Conservation (phyloP, 2,329 filamentous ascomycete genomes). For the Coniochaeta sp. region DNA sequence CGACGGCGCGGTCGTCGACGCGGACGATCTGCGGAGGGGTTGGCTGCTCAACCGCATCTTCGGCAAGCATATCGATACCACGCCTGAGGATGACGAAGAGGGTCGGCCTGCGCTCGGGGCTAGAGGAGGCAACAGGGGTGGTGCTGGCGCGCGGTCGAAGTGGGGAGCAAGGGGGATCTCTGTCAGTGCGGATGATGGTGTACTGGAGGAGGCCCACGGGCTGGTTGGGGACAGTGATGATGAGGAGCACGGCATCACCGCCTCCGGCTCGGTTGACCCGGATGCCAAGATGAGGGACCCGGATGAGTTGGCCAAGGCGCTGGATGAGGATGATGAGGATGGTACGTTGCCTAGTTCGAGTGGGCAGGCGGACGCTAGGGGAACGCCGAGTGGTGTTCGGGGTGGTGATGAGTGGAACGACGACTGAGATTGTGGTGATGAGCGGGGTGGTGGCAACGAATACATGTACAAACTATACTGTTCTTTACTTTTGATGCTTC, state of each 20-base stretch:
- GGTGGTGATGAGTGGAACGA: conserved; percentile 38
- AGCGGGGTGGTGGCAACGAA: not conserved
- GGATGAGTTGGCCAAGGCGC: conserved; percentile 53
- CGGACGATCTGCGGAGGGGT: conserved; percentile 76
- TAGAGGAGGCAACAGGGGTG: conserved; percentile 11
- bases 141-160: conserved; percentile 35
- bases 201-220: conserved; percentile 38
- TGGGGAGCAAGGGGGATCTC: conserved; percentile 61
- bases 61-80: conserved; percentile 46
- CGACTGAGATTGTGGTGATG: conserved; percentile 7
- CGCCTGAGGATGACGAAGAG: conserved; percentile 53
- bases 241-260: conserved; percentile 32
- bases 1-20: conserved; percentile 79
- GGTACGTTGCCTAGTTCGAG: conserved; percentile 24
- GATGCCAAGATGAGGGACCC: conserved; percentile 61
- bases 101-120: conserved; percentile 37
- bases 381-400: conserved; percentile 29
- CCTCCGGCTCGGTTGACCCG: conserved; percentile 36
- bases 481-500: not conserved
- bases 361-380: conserved; percentile 14
- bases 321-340: conserved; percentile 51
- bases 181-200: conserved; percentile 56
- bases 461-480: not conserved
- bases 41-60: conserved; percentile 79
- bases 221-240: conserved; percentile 23